phyloP scores from a whole-genome alignment of 352 stramenopile genomes.

The Thraustotheca clavata region DNA sequence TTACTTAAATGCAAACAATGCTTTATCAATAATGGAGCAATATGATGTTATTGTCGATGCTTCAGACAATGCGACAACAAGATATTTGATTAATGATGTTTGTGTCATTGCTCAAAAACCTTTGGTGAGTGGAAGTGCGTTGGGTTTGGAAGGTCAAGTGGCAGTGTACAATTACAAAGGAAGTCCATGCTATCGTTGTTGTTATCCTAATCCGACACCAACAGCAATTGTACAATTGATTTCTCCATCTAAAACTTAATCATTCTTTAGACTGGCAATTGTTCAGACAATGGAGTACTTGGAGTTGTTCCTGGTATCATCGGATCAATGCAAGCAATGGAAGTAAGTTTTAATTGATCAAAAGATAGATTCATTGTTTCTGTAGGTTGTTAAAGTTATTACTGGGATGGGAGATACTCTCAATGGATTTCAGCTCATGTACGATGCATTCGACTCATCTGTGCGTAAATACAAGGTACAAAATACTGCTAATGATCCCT shows the following conservation, averaged over 20 bases:
- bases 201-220: constrained; percentile 86
- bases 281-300: constrained; percentile 94
- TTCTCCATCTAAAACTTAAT: constrained; percentile 3
- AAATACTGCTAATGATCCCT: not conserved
- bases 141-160: constrained; percentile 95
- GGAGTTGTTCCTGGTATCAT: constrained; percentile 93
- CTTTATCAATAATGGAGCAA: constrained; percentile 50
- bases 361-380: too few relatives aligned
- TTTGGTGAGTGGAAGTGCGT: constrained; percentile 91
- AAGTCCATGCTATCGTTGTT: constrained; percentile 93
- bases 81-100: constrained; percentile 95
- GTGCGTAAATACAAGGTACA: constrained; percentile 58
- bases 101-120: constrained; percentile 80
- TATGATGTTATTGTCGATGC: constrained; percentile 93
- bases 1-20: constrained; percentile 74
- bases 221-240: constrained; percentile 40
- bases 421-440: constrained; percentile 57
- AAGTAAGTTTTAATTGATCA: too few relatives aligned
- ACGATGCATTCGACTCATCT: constrained; percentile 66
- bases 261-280: constrained; percentile 45
- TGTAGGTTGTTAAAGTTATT: constrained; percentile 82
- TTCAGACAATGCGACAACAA: constrained; percentile 93
- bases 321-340: constrained; percentile 90
- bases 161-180: constrained; percentile 89
- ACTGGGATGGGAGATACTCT: constrained; percentile 47